Base-by-base conservation (phyloP, 2,329 filamentous ascomycete species). In the Cyclaneusma minus region DNA sequence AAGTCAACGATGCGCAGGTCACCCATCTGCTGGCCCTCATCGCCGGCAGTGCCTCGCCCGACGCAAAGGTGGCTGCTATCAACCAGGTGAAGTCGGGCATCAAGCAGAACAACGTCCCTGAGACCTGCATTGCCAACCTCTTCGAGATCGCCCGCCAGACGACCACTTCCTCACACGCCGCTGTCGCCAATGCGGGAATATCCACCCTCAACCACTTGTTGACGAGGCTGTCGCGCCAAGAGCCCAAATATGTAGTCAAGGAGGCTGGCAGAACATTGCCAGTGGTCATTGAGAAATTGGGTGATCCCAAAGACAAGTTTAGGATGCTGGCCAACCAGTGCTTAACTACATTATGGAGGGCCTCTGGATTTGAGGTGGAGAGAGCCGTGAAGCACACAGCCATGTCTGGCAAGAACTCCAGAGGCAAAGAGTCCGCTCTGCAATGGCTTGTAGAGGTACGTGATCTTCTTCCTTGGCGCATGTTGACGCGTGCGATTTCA, bases 31-130 rank as follows among this genome's bases (percentile, higher is more conserved):
- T 59, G 35, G 51, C 54, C 23, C 52, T 68, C 33, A 50, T 71
- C 29, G 57, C 56, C 49, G 65, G 68, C 40, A 77, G 81, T 40
- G 62, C 66, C 19, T 63, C 70, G 25, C 59, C 81, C 40, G 78
- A 85, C 42, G 54, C 62, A 27, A 84, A 84, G 48, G 64, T 83
- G 36, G 60, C 69, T 36, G 65, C 68, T 28, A 68, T 93, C 40
- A 80, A 72, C 32, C 63, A 60, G 42, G 60, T 85, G 52, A 92
- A 93, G 55, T 84, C 80, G 22, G 69, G 73, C 49, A 93, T 93
- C 61, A 93, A 93, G 52, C 84, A 92, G 52, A 77, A 80, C 48
- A 84, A 84, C 56, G 81, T 93, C 23, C 82, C 83, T 33, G 82
- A 91, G 38, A 53, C 55, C 29, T 68, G 64, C 42, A 67, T 91